A percentile compares a stretch with the other conserved stretches of the same genome.
These are phyloP conservation scores for Trichoderma simmonsii DNA, from an alignment of 2,329 filamentous ascomycete genomes.

Conservation along the genomic window DNA sequence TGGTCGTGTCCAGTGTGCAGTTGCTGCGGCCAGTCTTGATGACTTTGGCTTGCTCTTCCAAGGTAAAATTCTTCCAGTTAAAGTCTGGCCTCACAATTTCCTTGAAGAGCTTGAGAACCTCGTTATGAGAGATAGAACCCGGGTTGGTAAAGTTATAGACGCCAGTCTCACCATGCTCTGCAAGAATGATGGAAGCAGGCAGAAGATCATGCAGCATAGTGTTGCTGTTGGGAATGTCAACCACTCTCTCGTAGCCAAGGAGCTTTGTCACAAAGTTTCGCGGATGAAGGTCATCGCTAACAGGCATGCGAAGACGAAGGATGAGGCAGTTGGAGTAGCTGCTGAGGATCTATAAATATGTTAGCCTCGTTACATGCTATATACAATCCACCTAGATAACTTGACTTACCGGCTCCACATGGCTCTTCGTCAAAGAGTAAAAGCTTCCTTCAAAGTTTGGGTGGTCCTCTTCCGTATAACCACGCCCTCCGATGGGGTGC, in stretches of 20 bases:
- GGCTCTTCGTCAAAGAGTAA: constrained; percentile 65
- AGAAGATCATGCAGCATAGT: constrained; percentile 63
- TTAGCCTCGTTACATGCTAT: not conserved
- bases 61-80: constrained; percentile 62
- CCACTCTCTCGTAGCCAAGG: constrained; percentile 59
- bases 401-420: constrained; percentile 50
- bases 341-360: constrained; percentile 52
- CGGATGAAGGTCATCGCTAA: constrained; percentile 63
- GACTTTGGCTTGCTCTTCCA: constrained; percentile 64
- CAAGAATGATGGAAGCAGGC: constrained; percentile 57
- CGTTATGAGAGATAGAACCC: constrained; percentile 68
- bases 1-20: constrained; percentile 61
- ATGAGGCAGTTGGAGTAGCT: constrained; percentile 60
- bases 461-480: constrained; percentile 59
- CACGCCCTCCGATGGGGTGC: constrained; percentile 58
- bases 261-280: constrained; percentile 71
- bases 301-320: constrained; percentile 66
- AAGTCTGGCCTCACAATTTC: constrained; percentile 60
- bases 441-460: constrained; percentile 66
- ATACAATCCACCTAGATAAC: not conserved
- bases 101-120: constrained; percentile 61
- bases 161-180: constrained; percentile 59
- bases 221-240: constrained; percentile 67
- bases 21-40: constrained; percentile 66
- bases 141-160: constrained; percentile 71